Evolutionary conservation across 2,329 filamentous ascomycete genomes (phyloP), one percentile per base, ranked within the genome.

Genomic region (Diplodia corticola): DNA sequence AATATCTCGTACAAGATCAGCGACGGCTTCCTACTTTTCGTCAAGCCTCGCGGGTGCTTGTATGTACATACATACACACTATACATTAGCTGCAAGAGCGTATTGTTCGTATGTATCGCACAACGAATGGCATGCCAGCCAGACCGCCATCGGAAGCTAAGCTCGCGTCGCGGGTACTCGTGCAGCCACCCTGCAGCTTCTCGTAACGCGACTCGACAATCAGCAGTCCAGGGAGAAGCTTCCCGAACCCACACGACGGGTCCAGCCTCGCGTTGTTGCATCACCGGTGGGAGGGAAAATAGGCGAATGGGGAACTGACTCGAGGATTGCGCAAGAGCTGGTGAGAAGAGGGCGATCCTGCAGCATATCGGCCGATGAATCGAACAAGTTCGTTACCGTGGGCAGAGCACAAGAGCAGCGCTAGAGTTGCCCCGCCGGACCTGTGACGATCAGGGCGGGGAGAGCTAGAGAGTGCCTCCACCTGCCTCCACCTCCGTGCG

Each of bases 401-500:
- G 30, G 30, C 30, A 10, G 30, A 33, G 30, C 30, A 33, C 7
- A 6, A 10, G 30, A 33, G 30, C 30, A 33, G 10, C 30, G 30
- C 30, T 2, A 10, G 6, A 33, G 30, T n/a, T 33, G 30, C 30
- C 30, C 30, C 30, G 6, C 30, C 26, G 20, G 37, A 20, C 7
- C 12, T 2, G 24, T 48, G 37, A 60, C 48, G 55, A 60, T 60
- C 55, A 60, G 55, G 55, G 40, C 55, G 37, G 55, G 26, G 40
- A 60, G 55, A 30, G 5, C 12, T 15, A 10, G n/a, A 9, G 15
- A 37, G 35, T n/a, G n/a, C n/a, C n/a, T n/a, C n/a, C n/a, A n/a
- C n/a, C n/a, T n/a, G n/a, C n/a, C n/a, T n/a, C n/a, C n/a, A n/a
- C n/a, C n/a, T n/a, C n/a, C 33, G 33, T 22, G 28, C 51, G 51